Conservation (phyloP, 257 asterid species). For the Osmanthus fragrans region DNA sequence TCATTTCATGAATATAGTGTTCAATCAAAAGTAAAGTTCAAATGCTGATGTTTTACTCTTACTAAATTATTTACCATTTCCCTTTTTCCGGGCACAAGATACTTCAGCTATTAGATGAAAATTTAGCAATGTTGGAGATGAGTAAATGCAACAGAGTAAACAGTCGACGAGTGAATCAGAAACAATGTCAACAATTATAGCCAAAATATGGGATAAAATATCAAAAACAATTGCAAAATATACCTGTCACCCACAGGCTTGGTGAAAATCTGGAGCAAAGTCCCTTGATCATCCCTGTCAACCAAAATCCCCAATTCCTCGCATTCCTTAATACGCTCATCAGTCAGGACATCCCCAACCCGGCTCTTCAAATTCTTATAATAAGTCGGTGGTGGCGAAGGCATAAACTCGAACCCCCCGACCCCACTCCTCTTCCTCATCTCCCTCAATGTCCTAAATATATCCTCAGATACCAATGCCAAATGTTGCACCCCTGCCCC, state of each 20-base stretch:
- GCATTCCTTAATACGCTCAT: slow-evolving; percentile 79
- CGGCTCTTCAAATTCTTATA: slow-evolving; percentile 68
- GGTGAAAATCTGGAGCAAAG: slow-evolving; percentile 95
- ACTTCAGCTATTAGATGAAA: too few relatives aligned
- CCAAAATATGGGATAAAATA: background rate
- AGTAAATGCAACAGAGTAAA: background rate
- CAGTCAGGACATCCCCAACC: slow-evolving; percentile 71
- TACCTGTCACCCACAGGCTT: slow-evolving; percentile 98
- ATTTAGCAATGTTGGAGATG: too few relatives aligned
- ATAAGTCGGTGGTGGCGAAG: slow-evolving; percentile 82
- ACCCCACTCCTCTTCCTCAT: slow-evolving; percentile 85
- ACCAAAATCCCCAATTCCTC: slow-evolving; percentile 91
- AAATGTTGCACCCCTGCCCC: slow-evolving; percentile 95
- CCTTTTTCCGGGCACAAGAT: too few relatives aligned
- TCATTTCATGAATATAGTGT: background rate
- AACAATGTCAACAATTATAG: background rate
- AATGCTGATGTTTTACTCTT: too few relatives aligned
- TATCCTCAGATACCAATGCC: slow-evolving; percentile 73
- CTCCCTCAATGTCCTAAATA: slow-evolving; percentile 74
- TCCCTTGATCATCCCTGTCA: slow-evolving; percentile 96
- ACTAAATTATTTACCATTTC: background rate
- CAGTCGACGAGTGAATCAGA: background rate
- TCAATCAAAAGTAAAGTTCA: too few relatives aligned
- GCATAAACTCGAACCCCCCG: slow-evolving; percentile 97
- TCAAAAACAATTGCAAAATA: background rate